Conservation (phyloP, 441 rosid species). For the Adansonia grandidieri region DNA sequence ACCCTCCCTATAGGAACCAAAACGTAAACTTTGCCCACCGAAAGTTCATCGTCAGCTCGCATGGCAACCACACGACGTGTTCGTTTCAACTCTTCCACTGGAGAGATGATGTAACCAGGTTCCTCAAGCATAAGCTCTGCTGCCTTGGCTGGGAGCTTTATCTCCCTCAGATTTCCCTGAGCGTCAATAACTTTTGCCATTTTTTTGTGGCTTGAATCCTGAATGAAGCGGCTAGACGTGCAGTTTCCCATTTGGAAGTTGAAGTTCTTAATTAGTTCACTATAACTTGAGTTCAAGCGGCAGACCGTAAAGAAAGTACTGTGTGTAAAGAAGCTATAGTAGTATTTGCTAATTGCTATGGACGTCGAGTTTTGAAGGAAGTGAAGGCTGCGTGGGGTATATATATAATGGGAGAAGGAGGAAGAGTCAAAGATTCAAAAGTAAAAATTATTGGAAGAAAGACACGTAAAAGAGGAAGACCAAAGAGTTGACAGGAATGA, state of each 20-base stretch:
- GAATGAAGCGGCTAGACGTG: background rate
- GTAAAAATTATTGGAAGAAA: background rate
- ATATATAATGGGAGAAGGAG: background rate
- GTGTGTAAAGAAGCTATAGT: background rate
- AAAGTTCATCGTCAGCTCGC: conserved; percentile 52
- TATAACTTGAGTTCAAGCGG: conserved; percentile 8
- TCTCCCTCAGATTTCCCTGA: conserved; percentile 32
- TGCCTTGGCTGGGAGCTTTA: conserved; percentile 37
- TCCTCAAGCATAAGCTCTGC: conserved; percentile 58
- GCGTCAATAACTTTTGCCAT: conserved; percentile 40
- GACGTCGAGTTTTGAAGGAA: background rate
- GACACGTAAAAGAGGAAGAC: background rate
- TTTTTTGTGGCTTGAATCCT: background rate
- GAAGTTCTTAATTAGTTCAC: background rate
- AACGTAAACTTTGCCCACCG: conserved; percentile 41
- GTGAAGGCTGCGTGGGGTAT: background rate
- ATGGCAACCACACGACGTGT: conserved; percentile 37
- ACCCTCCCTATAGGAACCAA: conserved; percentile 31
- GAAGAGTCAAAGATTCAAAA: background rate
- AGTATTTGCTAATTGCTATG: background rate
- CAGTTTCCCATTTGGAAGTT: conserved; percentile 13
- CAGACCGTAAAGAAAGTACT: background rate
- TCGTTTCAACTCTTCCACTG: conserved; percentile 28
- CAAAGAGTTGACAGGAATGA: background rate
- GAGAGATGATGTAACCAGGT: conserved; percentile 41